Conservation (phyloP, 306 rosid species). For the Medicago lupulina region DNA sequence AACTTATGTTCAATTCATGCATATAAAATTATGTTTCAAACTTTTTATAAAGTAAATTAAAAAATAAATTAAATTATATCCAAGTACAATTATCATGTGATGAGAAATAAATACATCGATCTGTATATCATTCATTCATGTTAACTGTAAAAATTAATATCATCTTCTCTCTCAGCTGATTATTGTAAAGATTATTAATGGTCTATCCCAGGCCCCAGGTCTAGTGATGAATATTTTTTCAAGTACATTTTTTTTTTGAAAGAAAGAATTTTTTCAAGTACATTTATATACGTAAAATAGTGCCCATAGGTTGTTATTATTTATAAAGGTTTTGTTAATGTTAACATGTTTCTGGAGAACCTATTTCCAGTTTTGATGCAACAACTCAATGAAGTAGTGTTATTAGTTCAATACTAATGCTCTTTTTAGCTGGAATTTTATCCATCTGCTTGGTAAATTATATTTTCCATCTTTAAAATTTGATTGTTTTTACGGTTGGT, state of each 20-base stretch:
- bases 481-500: too few species aligned
- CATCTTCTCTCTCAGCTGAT: not conserved
- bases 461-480: too few species aligned
- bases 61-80: not conserved
- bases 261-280: not conserved
- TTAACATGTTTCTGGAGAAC: slow-evolving; percentile 15
- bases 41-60: not conserved
- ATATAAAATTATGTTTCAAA: not conserved
- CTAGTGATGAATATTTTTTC: not conserved
- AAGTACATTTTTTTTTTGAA: too few species aligned
- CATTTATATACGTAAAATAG: not conserved
- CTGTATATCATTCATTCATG: too few species aligned
- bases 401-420: not conserved
- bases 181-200: not conserved
- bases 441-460: too few species aligned
- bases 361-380: slow-evolving; percentile 3
- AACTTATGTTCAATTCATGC: not conserved
- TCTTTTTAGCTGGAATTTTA: not conserved
- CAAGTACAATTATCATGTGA: not conserved
- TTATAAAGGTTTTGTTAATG: slow-evolving; percentile 6
- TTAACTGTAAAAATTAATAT: not conserved
- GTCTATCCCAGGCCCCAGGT: not conserved
- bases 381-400: slow-evolving; percentile 6
- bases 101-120: not conserved
- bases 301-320: not conserved